phyloP scores from a whole-genome alignment of 1,284 basidiomycete species.

The Marasmius sp. region DNA sequence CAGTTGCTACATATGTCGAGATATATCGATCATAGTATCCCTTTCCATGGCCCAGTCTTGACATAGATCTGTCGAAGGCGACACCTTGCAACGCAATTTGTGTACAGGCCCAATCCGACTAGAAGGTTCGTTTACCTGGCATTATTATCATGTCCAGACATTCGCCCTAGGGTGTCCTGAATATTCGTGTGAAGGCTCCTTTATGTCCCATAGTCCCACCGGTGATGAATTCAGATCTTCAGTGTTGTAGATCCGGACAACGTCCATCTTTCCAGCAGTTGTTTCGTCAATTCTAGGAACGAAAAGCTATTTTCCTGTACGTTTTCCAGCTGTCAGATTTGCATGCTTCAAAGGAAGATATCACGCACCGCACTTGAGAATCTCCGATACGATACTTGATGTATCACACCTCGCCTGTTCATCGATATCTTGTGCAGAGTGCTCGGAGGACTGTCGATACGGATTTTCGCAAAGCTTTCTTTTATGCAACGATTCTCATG shows the following conservation, averaged over 20 bases:
- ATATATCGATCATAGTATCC: conserved; percentile 81
- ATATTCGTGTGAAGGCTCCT: conserved; percentile 57
- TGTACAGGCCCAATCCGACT: not conserved
- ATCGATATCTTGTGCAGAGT: conserved; percentile 44
- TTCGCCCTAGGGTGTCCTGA: conserved; percentile 42
- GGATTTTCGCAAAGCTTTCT: conserved; percentile 51
- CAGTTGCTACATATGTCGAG: conserved; percentile 45
- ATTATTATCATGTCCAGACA: conserved; percentile 66
- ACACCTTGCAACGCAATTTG: conserved; percentile 46
- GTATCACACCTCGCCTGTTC: conserved; percentile 67
- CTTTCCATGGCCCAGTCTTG: conserved; percentile 76
- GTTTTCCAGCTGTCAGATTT: not conserved
- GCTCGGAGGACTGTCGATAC: conserved; percentile 43
- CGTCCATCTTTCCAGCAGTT: conserved; percentile 57
- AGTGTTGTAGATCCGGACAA: conserved; percentile 57
- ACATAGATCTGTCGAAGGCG: conserved; percentile 71
- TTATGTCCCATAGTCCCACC: conserved; percentile 70
- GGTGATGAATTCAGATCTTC: conserved; percentile 60
- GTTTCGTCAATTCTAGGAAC: conserved; percentile 62
- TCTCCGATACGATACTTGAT: conserved; percentile 42
- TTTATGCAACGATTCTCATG: conserved; percentile 39
- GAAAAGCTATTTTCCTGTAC: conserved; percentile 63
- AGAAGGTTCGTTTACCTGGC: conserved; percentile 49
- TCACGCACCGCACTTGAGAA: conserved; percentile 46
- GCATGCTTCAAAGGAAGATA: not conserved